Conservation (phyloP, 2,329 filamentous ascomycete genomes). For the Cladosporium sp. region DNA sequence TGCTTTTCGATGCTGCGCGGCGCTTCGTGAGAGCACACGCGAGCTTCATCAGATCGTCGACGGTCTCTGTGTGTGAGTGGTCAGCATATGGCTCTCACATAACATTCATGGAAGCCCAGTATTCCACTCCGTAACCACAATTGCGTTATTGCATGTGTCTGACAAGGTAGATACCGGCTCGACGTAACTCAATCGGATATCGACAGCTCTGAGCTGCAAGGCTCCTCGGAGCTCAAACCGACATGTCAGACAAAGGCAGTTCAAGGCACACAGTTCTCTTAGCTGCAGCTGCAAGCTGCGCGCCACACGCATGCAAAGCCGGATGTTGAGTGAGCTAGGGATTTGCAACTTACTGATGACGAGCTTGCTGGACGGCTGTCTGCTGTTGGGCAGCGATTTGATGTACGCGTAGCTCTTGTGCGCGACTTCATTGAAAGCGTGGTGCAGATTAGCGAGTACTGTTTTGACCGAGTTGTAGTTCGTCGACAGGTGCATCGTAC, state of each 20-base stretch:
- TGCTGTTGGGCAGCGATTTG: slow-evolving; percentile 57
- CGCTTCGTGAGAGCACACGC: slow-evolving; percentile 65
- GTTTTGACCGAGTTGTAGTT: slow-evolving; percentile 69
- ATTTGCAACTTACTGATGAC: slow-evolving; percentile 55
- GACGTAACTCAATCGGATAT: slow-evolving; percentile 1
- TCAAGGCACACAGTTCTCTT: neutral
- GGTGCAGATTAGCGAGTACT: slow-evolving; percentile 72
- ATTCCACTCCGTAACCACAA: neutral
- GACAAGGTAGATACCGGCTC: neutral
- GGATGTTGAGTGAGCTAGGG: slow-evolving; percentile 15
- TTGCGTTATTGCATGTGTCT: slow-evolving; percentile 9
- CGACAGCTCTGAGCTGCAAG: slow-evolving; percentile 8
- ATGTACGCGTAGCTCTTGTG: slow-evolving; percentile 68
- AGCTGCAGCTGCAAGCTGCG: slow-evolving; percentile 10
- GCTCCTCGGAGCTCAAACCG: slow-evolving; percentile 12
- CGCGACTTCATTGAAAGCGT: slow-evolving; percentile 75
- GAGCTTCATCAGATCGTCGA: slow-evolving; percentile 65
- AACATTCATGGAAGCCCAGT: neutral
- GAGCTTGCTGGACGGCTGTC: slow-evolving; percentile 60
- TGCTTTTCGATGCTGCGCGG: slow-evolving; percentile 29
- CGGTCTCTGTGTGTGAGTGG: slow-evolving; percentile 55
- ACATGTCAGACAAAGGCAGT: neutral
- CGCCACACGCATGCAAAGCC: neutral
- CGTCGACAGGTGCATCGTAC: slow-evolving; percentile 80
- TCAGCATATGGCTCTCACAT: neutral